Base-by-base conservation (phyloP, 2,329 filamentous ascomycete genomes). In the Clonostachys rhizophaga region DNA sequence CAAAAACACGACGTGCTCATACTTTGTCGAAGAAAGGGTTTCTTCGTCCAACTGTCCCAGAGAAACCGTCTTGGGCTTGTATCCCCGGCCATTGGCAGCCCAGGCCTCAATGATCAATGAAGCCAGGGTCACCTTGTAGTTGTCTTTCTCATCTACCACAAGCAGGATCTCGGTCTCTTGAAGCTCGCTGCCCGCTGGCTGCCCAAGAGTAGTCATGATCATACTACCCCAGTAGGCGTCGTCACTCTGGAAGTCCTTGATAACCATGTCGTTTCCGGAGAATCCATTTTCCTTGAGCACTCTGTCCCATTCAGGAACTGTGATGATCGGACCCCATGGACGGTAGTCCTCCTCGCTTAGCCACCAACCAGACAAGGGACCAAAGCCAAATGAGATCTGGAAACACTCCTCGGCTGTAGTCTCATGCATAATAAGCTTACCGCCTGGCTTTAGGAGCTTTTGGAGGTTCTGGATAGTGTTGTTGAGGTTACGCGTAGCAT, bases 301-400 rank as follows among this genome's bases (percentile, higher is more conserved):
- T 24, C 39, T 8, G 14, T 50, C 36, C 52, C 52, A 55, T 5
- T 37, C 11, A 2, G 30, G 16, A 17, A 47, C 49, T 11, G 16
- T 37, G 5, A 42, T 34, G 12, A 44, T n/a, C 7, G 49, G 43
- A 9, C 35, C 5, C 17, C 17, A 17, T n/a, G 20, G n/a, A 14
- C 50, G 45, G 30, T 42, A 50, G 3, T 52, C 40, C 35, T 63
- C 61, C 40, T 57, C 49, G 8, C 50, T 52, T 10, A 66, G 52
- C 66, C 66, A 68, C 66, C 66, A 68, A 7, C 62, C 65, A 14
- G 16, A 20, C 14, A 20, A 10, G 10, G 40, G 34, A 6, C 16
- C 33, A 14, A 37, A n/a, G 24, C 24, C 18, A 20, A 46, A 46
- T 10, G 17, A 40, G n/a, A 37, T 46, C 37, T 35, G 35, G 34